Percentiles rank a stretch among this genome's conserved stretches.
Conservation (phyloP, 768 basidiomycete species). For the Pluteus cervinus region DNA sequence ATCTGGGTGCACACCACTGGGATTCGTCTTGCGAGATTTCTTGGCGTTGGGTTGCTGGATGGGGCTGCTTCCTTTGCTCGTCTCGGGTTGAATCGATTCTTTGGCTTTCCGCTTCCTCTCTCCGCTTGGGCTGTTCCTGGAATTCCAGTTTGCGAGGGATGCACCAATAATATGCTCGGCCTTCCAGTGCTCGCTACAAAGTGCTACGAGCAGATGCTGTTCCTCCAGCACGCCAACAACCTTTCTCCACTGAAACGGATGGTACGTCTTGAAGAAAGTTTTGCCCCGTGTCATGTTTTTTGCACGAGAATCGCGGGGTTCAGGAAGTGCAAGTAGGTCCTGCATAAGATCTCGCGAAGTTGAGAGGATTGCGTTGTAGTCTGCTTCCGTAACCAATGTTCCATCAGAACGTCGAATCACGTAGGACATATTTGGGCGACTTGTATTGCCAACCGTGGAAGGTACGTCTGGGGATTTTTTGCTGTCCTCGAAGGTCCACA, state of each 20-base stretch:
- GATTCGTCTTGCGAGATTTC: too few species aligned
- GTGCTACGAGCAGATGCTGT: not conserved
- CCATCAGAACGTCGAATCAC: not conserved
- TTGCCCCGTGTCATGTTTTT: not conserved
- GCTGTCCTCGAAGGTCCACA: not conserved
- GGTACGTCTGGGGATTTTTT: not conserved
- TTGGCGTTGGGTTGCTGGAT: too few species aligned
- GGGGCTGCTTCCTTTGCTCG: too few species aligned
- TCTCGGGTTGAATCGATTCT: too few species aligned
- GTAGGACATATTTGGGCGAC: slow-evolving; percentile 1
- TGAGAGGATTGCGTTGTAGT: slow-evolving; percentile 1
- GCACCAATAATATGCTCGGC: slow-evolving; percentile 1
- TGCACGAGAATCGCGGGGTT: too few species aligned
- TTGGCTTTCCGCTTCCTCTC: too few species aligned
- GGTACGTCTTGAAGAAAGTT: not conserved
- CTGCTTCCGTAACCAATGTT: not conserved
- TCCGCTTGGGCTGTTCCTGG: too few species aligned
- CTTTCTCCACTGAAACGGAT: not conserved
- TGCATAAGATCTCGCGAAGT: too few species aligned
- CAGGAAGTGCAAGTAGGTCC: not conserved
- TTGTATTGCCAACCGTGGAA: not conserved
- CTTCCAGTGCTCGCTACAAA: slow-evolving; percentile 3
- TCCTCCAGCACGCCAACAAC: not conserved
- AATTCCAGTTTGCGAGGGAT: too few species aligned
- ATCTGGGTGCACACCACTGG: too few species aligned